Base-by-base conservation (phyloP, 805 yeast genomes). In the Candida chilensis region DNA sequence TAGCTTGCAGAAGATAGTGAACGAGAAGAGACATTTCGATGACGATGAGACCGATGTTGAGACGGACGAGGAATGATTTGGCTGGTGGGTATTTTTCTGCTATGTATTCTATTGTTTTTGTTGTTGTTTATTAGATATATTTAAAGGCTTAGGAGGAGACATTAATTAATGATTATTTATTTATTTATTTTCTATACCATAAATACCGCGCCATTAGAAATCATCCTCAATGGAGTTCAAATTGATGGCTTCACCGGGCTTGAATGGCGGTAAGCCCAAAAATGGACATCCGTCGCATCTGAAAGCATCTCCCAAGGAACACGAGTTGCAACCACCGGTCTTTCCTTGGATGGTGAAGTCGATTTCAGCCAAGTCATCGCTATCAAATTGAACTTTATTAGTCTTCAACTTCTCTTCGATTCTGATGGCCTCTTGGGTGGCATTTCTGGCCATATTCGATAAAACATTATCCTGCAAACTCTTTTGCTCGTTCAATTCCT, bases 201-300 rank as follows among this genome's bases (percentile, higher is more conserved):
- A n/a, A n/a, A n/a, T n/a, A n/a, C n/a, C n/a, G n/a, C n/a, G n/a
- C n/a, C n/a, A n/a, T n/a, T 47, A 83, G 43, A 83, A 65, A 51
- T 85, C 94, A 52, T 82, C 94, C 24, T 80, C 82, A 42, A 82
- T 74, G 32, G 74, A 71, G 45, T 72, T 86, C 38, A 90, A 59
- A 19, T 80, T 77, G 32, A 92, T 76, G 8, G 78, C 78, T 59
- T 92, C 94, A 31, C 99, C 99, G 1, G 97, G 98, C 57, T 87
- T 87, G 70, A 92, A 92, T 3, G 99, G 96, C 11, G 99, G 99
- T 27, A 92, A 64, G 0, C 99, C 99, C 41, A 92, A 62, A 57
- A 79, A 92, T 24, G 99, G 99, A 59, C 99, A 92, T 2, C 97
- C 96, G 42, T 88, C 95, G 54, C 99, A 92, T 48, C 99, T 68